These are phyloP conservation scores for Sarocladium brachiariae DNA, from an alignment of 2,329 filamentous ascomycete species.

Conservation along the genomic window DNA sequence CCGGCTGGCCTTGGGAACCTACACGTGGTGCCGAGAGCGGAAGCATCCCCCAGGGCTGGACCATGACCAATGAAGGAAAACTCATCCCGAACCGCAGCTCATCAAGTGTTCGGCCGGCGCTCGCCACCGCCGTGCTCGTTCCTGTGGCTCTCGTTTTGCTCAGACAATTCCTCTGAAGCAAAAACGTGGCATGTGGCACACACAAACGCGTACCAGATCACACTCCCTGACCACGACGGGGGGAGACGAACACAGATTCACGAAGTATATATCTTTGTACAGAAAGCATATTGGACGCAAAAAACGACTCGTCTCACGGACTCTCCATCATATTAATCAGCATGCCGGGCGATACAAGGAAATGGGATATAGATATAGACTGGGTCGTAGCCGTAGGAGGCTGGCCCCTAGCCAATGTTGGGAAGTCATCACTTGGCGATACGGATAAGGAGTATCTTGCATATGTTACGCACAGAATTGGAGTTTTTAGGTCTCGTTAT, in stretches of 20 bases:
- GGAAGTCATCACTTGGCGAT: neutral
- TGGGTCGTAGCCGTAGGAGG: no score
- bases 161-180: conserved; percentile 16
- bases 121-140: neutral
- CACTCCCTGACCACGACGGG: neutral
- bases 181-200: neutral
- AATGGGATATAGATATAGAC: neutral
- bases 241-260: no score
- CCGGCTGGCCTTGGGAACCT: conserved; percentile 63
- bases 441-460: neutral
- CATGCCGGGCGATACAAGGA: no score
- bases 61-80: conserved; percentile 71
- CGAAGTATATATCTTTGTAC: conserved; percentile 3
- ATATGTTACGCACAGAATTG: neutral
- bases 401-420: neutral
- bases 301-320: no score
- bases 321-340: no score
- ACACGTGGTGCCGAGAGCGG: conserved; percentile 30
- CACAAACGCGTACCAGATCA: neutral
- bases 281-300: no score
- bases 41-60: conserved; percentile 71
- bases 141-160: conserved; percentile 19
- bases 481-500: no score
- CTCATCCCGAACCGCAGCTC: conserved; percentile 49
- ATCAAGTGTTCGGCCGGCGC: conserved; percentile 3